phyloP scores from a whole-genome alignment of 768 basidiomycete species.

The Amanita fuliginea region DNA sequence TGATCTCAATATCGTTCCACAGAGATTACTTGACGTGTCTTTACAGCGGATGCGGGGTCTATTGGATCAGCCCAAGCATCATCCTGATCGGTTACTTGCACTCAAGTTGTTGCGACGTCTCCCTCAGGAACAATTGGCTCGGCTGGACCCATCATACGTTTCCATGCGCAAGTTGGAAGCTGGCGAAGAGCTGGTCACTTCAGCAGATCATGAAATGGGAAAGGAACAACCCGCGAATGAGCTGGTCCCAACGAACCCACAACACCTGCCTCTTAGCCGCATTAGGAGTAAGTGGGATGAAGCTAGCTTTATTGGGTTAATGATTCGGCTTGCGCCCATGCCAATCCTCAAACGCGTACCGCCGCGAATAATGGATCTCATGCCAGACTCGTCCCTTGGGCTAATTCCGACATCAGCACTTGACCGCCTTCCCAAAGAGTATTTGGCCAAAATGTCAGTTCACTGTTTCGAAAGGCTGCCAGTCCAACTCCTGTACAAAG shows the following conservation, averaged over 20 bases:
- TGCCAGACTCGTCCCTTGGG: not conserved
- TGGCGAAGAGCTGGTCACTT: not conserved
- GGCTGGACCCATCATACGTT: not conserved
- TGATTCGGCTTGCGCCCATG: not conserved
- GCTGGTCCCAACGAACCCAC: not conserved
- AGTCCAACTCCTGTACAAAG: not conserved
- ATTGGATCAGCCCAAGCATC: not conserved
- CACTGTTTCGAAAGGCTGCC: not conserved
- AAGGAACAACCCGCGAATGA: not conserved
- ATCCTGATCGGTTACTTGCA: not conserved
- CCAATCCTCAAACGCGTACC: not conserved
- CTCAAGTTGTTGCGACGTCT: not conserved
- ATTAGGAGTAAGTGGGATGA: not conserved
- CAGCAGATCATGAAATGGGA: not conserved
- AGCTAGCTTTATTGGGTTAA: not conserved
- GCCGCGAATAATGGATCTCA: not conserved
- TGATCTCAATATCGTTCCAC: not conserved
- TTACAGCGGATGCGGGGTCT: not conserved
- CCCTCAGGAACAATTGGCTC: not conserved
- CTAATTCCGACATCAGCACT: not conserved
- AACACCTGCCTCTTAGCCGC: not conserved
- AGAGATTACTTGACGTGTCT: not conserved
- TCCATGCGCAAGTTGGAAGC: not conserved
- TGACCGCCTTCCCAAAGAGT: not conserved
- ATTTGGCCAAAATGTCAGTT: not conserved